These are phyloP conservation scores for Oryza glumipatula DNA, from an alignment of 176 grass and related monocot species.

Conservation along the genomic window DNA sequence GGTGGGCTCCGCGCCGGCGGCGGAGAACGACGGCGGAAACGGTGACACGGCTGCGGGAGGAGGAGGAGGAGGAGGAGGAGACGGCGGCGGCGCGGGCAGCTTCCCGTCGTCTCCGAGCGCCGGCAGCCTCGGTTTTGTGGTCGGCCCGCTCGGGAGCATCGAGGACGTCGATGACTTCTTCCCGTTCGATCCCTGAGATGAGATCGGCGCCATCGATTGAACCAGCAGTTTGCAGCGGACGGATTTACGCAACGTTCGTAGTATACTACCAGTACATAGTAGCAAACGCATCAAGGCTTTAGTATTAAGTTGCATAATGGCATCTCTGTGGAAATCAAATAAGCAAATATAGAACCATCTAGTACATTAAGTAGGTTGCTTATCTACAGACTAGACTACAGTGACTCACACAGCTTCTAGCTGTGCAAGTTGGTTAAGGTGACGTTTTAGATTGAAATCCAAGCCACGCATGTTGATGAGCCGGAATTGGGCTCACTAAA, in stretches of 20 bases:
- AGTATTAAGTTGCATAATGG: no score
- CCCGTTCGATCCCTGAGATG: conserved; percentile 10
- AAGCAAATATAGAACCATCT: no score
- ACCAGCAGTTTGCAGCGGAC: not conserved
- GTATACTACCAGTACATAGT: no score
- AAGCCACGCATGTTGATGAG: no score
- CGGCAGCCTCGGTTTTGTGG: conserved; percentile 19
- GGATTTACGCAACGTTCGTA: not conserved
- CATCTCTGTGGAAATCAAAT: no score
- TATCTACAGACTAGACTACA: no score
- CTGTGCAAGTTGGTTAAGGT: no score
- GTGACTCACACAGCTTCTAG: no score
- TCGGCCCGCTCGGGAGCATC: conserved; percentile 25
- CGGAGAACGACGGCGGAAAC: not conserved
- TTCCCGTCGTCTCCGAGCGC: conserved; percentile 22
- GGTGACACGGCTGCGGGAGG: not conserved
- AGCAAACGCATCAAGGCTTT: no score
- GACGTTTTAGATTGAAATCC: no score
- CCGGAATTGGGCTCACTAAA: no score
- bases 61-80: not conserved
- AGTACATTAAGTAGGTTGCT: no score
- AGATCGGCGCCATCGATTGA: not conserved
- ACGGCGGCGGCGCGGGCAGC: not conserved
- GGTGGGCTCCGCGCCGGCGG: conserved; percentile 19
- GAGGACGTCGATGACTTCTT: conserved; percentile 37